These are phyloP conservation scores for Serpula lacrymans DNA, from an alignment of 768 basidiomycete species.

Conservation along the genomic window DNA sequence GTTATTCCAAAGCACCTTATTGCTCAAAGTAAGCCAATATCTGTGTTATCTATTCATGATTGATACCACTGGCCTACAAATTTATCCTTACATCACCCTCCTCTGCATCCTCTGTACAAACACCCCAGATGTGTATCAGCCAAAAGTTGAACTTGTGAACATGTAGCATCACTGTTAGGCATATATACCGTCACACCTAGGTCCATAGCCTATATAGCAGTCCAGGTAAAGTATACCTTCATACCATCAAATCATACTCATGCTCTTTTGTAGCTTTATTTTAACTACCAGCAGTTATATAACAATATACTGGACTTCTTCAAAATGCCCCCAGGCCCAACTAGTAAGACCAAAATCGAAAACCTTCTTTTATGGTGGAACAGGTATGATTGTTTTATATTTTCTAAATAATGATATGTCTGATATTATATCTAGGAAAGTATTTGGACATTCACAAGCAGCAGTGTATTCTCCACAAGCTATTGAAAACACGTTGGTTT, in stretches of 20 bases:
- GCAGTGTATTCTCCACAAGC: background rate
- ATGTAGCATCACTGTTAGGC: no score
- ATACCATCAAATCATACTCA: no score
- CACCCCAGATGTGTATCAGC: no score
- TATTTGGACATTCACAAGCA: background rate
- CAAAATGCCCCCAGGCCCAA: conserved; percentile 13
- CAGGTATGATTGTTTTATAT: background rate
- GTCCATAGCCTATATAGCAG: conserved; percentile 15
- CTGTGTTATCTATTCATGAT: background rate
- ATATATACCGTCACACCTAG: conserved; percentile 13
- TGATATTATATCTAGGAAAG: background rate
- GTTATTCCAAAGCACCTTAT: conserved; percentile 9
- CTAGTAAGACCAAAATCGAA: background rate
- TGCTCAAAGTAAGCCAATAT: conserved; percentile 11
- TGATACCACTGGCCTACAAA: conserved; percentile 11
- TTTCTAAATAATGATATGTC: background rate
- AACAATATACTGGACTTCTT: conserved; percentile 24
- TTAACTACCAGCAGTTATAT: conserved; percentile 19
- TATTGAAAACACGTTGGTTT: background rate
- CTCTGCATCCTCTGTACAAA: background rate
- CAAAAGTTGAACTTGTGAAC: conserved; percentile 2
- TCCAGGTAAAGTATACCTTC: conserved; percentile 17
- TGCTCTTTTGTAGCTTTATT: no score
- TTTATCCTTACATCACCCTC: conserved; percentile 5
- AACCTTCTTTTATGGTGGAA: conserved; percentile 1